phyloP scores from a whole-genome alignment of 192 early-diverging fungal species.

The Funneliformis mosseae region DNA sequence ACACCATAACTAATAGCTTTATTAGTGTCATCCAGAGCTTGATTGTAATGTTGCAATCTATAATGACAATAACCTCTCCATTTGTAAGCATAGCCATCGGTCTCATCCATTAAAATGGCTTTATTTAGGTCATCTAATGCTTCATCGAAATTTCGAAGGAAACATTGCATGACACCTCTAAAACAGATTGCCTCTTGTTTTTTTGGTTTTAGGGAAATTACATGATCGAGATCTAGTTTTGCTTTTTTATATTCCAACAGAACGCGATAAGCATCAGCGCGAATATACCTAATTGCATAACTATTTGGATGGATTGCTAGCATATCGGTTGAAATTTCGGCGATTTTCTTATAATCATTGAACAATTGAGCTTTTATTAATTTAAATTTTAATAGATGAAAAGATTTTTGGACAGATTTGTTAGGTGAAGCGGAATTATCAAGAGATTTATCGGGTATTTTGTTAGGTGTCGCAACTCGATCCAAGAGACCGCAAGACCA shows the following conservation, averaged over 20 bases:
- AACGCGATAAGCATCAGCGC: not conserved
- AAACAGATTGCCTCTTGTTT: not conserved
- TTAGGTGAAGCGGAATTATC: too few relatives aligned
- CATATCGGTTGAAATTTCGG: not conserved
- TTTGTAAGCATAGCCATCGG: not conserved
- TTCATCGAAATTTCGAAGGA: conserved; percentile 5
- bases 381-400: too few relatives aligned
- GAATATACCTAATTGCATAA: not conserved
- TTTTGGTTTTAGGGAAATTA: not conserved
- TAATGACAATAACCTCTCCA: not conserved
- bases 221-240: not conserved
- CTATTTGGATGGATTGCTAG: conserved; percentile 5
- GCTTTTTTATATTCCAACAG: conserved; percentile 5
- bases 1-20: not conserved
- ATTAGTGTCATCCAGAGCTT: not conserved
- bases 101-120: not conserved
- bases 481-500: too few relatives aligned
- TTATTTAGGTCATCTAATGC: conserved; percentile 14
- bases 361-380: too few relatives aligned
- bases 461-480: too few relatives aligned
- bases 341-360: too few relatives aligned
- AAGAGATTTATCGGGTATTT: too few relatives aligned
- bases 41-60: not conserved
- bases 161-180: not conserved
- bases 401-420: too few relatives aligned